These are phyloP conservation scores for Daldinia eschscholtzii DNA, from an alignment of 2,329 filamentous ascomycete species.

Conservation along the genomic window DNA sequence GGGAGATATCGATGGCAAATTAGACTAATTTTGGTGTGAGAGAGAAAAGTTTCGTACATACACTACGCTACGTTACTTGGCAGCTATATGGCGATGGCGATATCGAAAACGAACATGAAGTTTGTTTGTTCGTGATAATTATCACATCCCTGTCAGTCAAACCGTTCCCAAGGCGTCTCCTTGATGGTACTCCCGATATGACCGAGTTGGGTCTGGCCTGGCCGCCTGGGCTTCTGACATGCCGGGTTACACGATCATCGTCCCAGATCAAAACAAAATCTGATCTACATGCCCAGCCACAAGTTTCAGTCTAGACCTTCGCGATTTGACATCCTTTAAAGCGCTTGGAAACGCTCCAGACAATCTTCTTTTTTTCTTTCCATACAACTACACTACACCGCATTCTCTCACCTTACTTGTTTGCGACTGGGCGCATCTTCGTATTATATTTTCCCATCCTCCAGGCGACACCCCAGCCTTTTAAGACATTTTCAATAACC, in stretches of 20 bases:
- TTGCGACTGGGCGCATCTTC: conserved; percentile 13
- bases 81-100: conserved; percentile 14
- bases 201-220: conserved; percentile 15
- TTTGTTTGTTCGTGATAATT: conserved; percentile 18
- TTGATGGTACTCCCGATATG: conserved; percentile 32
- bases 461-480: conserved; percentile 1
- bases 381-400: conserved; percentile 3
- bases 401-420: conserved; percentile 17
- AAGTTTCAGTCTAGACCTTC: conserved; percentile 39
- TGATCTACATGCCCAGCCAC: conserved; percentile 39
- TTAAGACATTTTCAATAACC: conserved; percentile 17
- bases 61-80: conserved; percentile 33
- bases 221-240: conserved; percentile 10
- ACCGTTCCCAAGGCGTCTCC: conserved; percentile 10
- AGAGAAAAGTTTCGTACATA: background rate
- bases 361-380: conserved; percentile 12
- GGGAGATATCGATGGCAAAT: conserved; percentile 19
- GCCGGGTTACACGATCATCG: conserved; percentile 33
- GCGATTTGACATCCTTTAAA: conserved; percentile 33
- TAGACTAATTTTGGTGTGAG: conserved; percentile 12
- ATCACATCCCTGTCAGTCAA: conserved; percentile 14
- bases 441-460: conserved; percentile 25
- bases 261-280: conserved; percentile 34
- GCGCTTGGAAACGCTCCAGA: conserved; percentile 24
- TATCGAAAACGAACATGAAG: conserved; percentile 17